Base-by-base conservation (phyloP, 2,329 filamentous ascomycete species). In the Ampelomyces quisqualis region DNA sequence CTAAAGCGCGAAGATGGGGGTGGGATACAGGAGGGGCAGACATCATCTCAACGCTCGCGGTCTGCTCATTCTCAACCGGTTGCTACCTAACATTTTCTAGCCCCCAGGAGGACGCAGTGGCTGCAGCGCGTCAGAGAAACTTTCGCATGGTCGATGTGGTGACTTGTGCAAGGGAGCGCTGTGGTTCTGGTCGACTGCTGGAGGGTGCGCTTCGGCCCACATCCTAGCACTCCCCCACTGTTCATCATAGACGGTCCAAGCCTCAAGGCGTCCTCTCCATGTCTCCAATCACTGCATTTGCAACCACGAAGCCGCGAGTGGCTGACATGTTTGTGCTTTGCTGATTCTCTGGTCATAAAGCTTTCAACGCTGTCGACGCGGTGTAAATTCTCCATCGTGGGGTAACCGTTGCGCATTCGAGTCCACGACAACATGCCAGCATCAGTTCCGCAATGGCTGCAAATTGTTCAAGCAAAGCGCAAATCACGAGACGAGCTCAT, bases 1-100 rank as follows among this genome's bases (percentile, higher is more conserved):
- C 53, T 53, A 53, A 45, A 43, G 27, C 45, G 45, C 48, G 55
- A 63, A 50, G 58, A 63, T 64, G 62, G 62, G 60, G 55, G 52
- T 61, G 38, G 33, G 33, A 21, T 50, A 31, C 43, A 38, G 41
- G 41, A 48, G 46, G 47, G 51, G 44, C 47, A 54, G 19, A 49
- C 38, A 48, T 31, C 44, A 51, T 54, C 34, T 31, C 30, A 56
- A 47, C 43, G 51, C 43, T 47, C 45, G 52, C 32, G 31, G 45
- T 52, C 43, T 53, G 47, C 51, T 59, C 58, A 60, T 60, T 54
- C 55, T 58, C 51, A 54, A 53, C 40, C 45, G 34, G 41, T 49
- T 21, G 35, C 31, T 14, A 36, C 32, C 19, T 21, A 35, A 26
- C 44, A 49, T 57, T 18, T 34, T 43, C 28, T 27, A 17, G 18